Conservation (phyloP, 768 basidiomycete species). For the Suillus tomentosus region DNA sequence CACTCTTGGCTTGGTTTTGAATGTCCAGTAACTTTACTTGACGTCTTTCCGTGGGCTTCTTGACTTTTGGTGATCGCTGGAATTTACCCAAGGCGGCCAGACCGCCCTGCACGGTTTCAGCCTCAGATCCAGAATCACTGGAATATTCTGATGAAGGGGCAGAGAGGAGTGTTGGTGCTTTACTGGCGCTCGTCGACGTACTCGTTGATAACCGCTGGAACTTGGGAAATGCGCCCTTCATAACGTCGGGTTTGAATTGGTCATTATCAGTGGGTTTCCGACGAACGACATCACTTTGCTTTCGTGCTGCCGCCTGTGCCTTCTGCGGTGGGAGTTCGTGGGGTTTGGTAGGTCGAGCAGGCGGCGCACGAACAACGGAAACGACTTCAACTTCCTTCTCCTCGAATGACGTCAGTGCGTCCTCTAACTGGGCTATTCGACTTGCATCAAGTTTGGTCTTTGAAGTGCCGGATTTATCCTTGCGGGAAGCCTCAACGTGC, state of each 20-base stretch:
- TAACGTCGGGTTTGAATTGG: slow-evolving; percentile 38
- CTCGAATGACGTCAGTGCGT: slow-evolving; percentile 64
- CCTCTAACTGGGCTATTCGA: slow-evolving; percentile 66
- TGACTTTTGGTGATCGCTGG: slow-evolving; percentile 61
- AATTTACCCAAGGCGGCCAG: slow-evolving; percentile 59
- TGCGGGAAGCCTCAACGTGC: slow-evolving; percentile 61
- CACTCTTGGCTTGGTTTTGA: slow-evolving; percentile 43
- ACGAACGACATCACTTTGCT: slow-evolving; percentile 3
- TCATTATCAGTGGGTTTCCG: slow-evolving; percentile 22
- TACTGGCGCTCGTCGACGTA: slow-evolving; percentile 36
- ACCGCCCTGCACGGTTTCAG: slow-evolving; percentile 45
- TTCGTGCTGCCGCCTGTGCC: slow-evolving; percentile 19
- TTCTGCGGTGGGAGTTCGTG: slow-evolving; percentile 22
- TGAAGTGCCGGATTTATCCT: slow-evolving; percentile 43
- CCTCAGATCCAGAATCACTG: slow-evolving; percentile 49
- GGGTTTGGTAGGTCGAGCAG: slow-evolving; percentile 13
- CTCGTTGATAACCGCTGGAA: slow-evolving; percentile 40
- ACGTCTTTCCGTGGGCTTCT: slow-evolving; percentile 58
- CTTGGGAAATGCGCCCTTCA: slow-evolving; percentile 40
- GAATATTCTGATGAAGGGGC: slow-evolving; percentile 38
- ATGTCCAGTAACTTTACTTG: slow-evolving; percentile 65
- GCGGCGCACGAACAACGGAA: slow-evolving; percentile 31
- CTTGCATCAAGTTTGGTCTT: slow-evolving; percentile 55
- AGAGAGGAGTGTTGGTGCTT: slow-evolving; percentile 19
- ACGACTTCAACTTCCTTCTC: slow-evolving; percentile 63